Conservation (phyloP, 495 filamentous ascomycete species). For the Aspergillus coremiiformis region DNA sequence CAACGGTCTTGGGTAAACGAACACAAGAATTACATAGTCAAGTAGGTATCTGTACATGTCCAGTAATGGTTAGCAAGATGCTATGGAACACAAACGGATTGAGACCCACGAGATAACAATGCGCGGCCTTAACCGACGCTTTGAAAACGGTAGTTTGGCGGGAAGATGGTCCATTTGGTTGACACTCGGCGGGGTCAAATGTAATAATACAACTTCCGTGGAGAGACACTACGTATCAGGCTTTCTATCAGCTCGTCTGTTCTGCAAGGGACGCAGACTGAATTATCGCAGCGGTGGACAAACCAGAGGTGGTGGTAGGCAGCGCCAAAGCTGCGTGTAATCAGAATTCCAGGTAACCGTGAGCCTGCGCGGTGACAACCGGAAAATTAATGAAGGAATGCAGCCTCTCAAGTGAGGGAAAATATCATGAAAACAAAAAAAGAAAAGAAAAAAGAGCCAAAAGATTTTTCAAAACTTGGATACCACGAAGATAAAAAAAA, state of each 20-base stretch:
- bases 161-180: slow-evolving; percentile 31
- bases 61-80: slow-evolving; percentile 1
- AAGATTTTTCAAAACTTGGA: neutral
- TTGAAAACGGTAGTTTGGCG: slow-evolving; percentile 45
- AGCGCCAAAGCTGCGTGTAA: neutral
- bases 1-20: slow-evolving; percentile 18
- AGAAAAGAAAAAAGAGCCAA: neutral
- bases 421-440: neutral
- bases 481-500: neutral
- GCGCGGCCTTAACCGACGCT: slow-evolving; percentile 42
- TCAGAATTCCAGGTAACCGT: slow-evolving; percentile 2
- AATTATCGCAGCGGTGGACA: neutral
- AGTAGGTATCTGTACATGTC: slow-evolving; percentile 48
- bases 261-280: neutral
- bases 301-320: neutral
- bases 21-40: slow-evolving; percentile 63
- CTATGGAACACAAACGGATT: slow-evolving; percentile 1
- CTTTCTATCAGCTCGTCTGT: neutral
- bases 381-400: neutral
- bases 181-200: neutral
- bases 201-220: neutral
- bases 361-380: slow-evolving; percentile 4
- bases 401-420: neutral
- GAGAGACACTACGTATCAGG: neutral
- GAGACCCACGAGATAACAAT: slow-evolving; percentile 47